Percentiles rank a stretch among this genome's conserved stretches.
Evolutionary conservation across 176 grass and related monocot species (phyloP).

Genomic region (Hsuehochloa calcarea): DNA sequence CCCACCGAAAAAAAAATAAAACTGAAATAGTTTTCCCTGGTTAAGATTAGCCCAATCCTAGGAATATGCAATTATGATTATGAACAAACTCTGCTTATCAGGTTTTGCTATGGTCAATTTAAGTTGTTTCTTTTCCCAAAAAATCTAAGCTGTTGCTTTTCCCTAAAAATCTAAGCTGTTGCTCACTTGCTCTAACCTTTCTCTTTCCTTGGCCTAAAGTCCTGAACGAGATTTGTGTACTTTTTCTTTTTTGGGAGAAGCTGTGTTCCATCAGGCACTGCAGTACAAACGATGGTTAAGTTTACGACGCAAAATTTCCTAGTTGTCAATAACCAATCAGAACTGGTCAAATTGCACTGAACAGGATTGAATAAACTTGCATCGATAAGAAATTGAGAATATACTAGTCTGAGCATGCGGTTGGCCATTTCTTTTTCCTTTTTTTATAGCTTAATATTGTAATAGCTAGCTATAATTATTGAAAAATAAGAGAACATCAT

Average conservation of each 20-base stretch:
- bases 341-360: background rate
- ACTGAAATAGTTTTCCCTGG: too few relatives aligned
- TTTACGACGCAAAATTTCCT: background rate
- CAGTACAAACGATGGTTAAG: background rate
- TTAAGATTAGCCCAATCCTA: slow-evolving; percentile 7
- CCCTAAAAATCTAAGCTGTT: background rate
- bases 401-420: background rate
- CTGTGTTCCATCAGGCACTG: background rate
- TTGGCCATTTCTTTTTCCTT: background rate
- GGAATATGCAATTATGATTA: background rate
- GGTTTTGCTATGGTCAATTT: background rate
- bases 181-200: background rate
- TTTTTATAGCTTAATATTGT: background rate
- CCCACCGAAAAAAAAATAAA: too few relatives aligned
- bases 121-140: background rate
- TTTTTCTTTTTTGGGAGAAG: background rate
- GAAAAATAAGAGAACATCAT: background rate
- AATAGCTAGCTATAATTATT: background rate
- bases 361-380: background rate
- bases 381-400: background rate
- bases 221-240: too few relatives aligned
- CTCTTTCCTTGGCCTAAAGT: background rate
- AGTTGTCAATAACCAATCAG: background rate
- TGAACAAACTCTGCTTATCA: background rate
- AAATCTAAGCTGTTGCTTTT: background rate